Conservation (phyloP, 2,329 filamentous ascomycete species). For the Aspergillus floridensis region DNA sequence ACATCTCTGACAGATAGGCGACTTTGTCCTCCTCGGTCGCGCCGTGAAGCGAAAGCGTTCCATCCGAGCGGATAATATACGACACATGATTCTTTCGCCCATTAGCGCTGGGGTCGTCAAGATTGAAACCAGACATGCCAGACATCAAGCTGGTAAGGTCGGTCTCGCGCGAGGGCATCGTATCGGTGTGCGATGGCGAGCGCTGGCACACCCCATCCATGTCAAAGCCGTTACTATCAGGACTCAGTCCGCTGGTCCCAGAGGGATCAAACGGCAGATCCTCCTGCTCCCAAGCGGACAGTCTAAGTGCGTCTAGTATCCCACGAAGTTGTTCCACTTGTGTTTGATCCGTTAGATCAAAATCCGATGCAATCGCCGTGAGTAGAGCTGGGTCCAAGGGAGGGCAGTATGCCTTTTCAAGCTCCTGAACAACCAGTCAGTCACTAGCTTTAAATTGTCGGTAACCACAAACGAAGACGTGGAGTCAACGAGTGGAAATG, state of each 20-base stretch:
- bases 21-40: conserved; percentile 59
- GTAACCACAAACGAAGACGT: neutral
- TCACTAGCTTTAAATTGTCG: neutral
- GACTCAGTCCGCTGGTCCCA: conserved; percentile 57
- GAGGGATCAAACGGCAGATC: conserved; percentile 70
- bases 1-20: conserved; percentile 64
- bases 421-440: conserved; percentile 25
- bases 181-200: conserved; percentile 30
- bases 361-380: conserved; percentile 72
- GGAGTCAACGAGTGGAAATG: neutral
- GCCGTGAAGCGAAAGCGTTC: conserved; percentile 28
- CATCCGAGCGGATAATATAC: conserved; percentile 30
- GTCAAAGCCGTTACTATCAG: conserved; percentile 20
- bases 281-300: conserved; percentile 69
- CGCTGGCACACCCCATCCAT: conserved; percentile 26
- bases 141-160: conserved; percentile 52
- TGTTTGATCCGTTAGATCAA: conserved; percentile 56
- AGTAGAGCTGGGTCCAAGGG: conserved; percentile 76
- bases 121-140: conserved; percentile 40
- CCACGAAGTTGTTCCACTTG: conserved; percentile 55
- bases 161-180: conserved; percentile 47
- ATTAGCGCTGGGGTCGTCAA: conserved; percentile 23
- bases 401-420: conserved; percentile 68
- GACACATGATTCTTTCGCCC: conserved; percentile 14
- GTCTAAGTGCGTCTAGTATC: conserved; percentile 65